Evolutionary conservation across 495 filamentous ascomycete genomes (phyloP).

Genomic region (Podospora tetraspora): DNA sequence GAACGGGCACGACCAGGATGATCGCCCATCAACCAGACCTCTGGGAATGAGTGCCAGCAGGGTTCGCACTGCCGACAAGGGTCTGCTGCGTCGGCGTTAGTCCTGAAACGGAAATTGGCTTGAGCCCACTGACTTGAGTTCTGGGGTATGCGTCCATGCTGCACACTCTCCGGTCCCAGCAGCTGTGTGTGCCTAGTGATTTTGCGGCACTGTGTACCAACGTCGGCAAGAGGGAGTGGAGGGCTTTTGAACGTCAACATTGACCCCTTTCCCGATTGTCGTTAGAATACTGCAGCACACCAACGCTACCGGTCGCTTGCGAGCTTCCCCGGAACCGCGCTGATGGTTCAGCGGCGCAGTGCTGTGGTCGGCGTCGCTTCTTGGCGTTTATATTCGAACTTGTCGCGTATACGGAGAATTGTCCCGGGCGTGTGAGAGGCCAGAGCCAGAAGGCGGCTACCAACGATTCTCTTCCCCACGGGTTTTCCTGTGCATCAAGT

Average conservation of each 20-base stretch:
- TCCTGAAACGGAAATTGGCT: conserved; percentile 12
- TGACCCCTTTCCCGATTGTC: neutral
- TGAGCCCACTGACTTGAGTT: conserved; percentile 3
- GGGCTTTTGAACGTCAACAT: neutral
- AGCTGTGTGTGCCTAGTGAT: neutral
- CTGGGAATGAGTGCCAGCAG: conserved; percentile 16
- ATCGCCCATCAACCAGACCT: conserved; percentile 18
- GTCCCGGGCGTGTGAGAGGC: neutral
- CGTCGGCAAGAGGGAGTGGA: neutral
- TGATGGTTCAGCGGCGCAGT: conserved; percentile 6
- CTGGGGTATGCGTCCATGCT: conserved; percentile 14
- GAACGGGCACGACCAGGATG: conserved; percentile 11
- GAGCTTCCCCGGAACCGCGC: conserved; percentile 14
- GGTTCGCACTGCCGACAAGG: conserved; percentile 15
- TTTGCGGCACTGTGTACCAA: conserved; percentile 3
- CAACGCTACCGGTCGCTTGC: conserved; percentile 9
- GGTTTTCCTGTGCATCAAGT: neutral
- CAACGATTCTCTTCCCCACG: neutral
- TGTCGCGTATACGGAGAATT: neutral
- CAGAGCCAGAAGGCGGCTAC: neutral
- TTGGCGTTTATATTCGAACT: neutral
- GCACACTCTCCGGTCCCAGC: neutral
- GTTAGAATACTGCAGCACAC: neutral
- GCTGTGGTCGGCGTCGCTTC: neutral
- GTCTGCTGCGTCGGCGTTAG: conserved; percentile 11